These are phyloP conservation scores for Carex sylvatica DNA, from an alignment of 202 grass and related monocot species.

Conservation along the genomic window DNA sequence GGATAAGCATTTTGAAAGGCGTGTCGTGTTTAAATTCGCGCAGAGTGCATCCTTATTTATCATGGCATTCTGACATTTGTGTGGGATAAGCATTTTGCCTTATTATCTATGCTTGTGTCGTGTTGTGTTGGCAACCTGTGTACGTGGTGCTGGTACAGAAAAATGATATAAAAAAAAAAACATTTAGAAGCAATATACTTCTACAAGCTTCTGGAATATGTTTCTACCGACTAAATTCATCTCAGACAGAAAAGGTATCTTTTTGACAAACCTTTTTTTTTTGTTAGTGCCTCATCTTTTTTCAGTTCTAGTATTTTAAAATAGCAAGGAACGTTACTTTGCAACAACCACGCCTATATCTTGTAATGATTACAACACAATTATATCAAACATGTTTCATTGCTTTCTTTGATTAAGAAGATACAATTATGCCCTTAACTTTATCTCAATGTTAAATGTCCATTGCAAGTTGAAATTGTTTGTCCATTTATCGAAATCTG, in stretches of 20 bases:
- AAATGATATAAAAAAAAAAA: too few species aligned
- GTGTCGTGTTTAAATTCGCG: not conserved
- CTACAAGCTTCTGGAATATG: constrained; percentile 12
- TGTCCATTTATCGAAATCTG: too few species aligned
- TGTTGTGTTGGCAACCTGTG: not conserved
- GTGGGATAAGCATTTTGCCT: not conserved
- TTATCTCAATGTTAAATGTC: not conserved
- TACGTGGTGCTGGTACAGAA: not conserved
- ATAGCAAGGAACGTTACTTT: not conserved
- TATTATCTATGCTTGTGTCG: not conserved
- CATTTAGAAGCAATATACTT: not conserved
- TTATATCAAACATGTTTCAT: not conserved
- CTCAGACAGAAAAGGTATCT: not conserved
- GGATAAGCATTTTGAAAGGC: not conserved
- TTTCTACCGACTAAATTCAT: not conserved
- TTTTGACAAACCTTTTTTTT: constrained; percentile 10
- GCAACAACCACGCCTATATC: not conserved
- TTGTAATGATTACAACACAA: constrained; percentile 7
- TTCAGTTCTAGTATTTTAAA: not conserved
- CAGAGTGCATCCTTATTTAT: not conserved
- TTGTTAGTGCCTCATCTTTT: not conserved
- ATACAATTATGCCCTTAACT: not conserved
- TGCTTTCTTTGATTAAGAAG: not conserved
- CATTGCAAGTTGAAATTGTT: not conserved
- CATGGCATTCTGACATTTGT: constrained; percentile 10